Evolutionary conservation across 1,139 yeast genomes (phyloP).

Genomic region (Zygotorulaspora mrakii): DNA sequence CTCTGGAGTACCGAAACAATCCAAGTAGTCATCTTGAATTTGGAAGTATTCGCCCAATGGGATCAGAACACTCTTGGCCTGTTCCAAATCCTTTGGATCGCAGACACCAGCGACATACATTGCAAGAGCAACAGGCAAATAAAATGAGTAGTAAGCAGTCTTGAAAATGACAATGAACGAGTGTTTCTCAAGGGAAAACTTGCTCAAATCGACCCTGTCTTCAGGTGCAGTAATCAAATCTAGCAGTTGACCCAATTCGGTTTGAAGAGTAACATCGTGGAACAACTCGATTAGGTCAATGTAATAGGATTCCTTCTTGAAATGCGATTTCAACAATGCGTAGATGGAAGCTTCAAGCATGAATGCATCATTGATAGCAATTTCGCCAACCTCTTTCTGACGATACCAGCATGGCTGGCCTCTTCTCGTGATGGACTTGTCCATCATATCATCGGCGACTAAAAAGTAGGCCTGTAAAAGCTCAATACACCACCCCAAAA

Average conservation of each 20-base stretch:
- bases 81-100: conserved; percentile 71
- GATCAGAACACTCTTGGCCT: conserved; percentile 80
- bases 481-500: conserved; percentile 95
- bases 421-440: conserved; percentile 91
- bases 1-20: conserved; percentile 96
- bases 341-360: conserved; percentile 96
- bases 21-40: conserved; percentile 95
- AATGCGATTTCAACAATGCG: conserved; percentile 81
- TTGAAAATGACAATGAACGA: conserved; percentile 93
- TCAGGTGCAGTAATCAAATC: conserved; percentile 98
- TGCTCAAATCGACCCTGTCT: conserved; percentile 80
- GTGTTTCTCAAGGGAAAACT: conserved; percentile 84
- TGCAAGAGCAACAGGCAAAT: conserved; percentile 95
- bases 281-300: conserved; percentile 87
- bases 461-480: conserved; percentile 93
- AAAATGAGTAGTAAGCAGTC: conserved; percentile 97
- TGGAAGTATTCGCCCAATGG: conserved; percentile 99
- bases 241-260: conserved; percentile 93
- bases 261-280: conserved; percentile 93
- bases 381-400: conserved; percentile 73
- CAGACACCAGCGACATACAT: conserved; percentile 86
- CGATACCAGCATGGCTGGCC: conserved; percentile 99
- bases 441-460: conserved; percentile 99
- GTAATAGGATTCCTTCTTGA: conserved; percentile 76
- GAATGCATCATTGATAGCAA: conserved; percentile 96